Conservation (phyloP, 148 eudicot genomes). For the Talinum fruticosum region DNA sequence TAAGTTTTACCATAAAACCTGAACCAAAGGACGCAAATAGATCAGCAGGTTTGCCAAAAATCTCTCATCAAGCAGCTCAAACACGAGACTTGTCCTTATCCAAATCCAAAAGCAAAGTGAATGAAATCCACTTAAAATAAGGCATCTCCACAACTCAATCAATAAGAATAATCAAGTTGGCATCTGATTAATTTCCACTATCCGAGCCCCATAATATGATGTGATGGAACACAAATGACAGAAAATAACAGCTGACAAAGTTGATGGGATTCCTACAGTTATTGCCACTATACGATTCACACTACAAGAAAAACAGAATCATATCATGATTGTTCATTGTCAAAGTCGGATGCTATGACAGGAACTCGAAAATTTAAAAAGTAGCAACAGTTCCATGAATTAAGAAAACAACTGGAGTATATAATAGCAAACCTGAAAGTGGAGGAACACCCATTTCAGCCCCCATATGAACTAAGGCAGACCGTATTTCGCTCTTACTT, state of each 20-base stretch:
- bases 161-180: not conserved
- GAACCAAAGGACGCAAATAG: too few species aligned
- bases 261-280: not conserved
- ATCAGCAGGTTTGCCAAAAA: not conserved
- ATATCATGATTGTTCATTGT: not conserved
- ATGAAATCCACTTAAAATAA: not conserved
- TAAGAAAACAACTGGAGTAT: not conserved
- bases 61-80: not conserved
- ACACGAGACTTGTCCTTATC: not conserved
- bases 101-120: not conserved
- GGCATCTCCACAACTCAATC: not conserved
- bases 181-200: not conserved
- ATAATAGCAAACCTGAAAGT: conserved; percentile 48
- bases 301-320: not conserved
- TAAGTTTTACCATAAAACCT: too few species aligned
- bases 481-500: conserved; percentile 50
- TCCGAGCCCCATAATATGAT: not conserved
- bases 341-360: too few species aligned
- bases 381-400: not conserved
- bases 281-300: not conserved
- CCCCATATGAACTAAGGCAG: conserved; percentile 62
- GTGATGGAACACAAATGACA: not conserved
- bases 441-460: conserved; percentile 73
- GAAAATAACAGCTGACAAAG: too few species aligned
- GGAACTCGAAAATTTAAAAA: not conserved